phyloP scores from a whole-genome alignment of 306 rosid species.

The Glycine tomentella region DNA sequence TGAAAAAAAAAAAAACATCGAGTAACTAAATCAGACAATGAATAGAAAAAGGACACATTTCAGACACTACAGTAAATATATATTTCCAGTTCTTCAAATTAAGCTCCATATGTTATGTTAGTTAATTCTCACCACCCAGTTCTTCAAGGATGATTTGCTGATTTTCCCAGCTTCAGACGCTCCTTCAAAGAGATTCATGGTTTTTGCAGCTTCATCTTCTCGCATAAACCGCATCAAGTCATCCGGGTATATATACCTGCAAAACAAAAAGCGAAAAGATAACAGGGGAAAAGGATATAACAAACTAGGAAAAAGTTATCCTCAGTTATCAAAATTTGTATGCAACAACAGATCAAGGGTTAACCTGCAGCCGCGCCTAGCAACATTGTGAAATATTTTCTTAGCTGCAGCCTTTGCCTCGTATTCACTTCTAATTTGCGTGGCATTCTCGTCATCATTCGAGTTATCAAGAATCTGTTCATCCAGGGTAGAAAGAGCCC shows the following conservation, averaged over 20 bases:
- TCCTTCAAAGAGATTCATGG: constrained; percentile 83
- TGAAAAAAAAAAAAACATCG: background rate
- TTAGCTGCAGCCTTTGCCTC: constrained; percentile 88
- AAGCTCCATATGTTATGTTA: constrained; percentile 17
- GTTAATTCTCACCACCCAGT: constrained; percentile 85
- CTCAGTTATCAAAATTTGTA: background rate
- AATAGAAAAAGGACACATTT: background rate
- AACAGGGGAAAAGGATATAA: background rate
- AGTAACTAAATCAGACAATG: background rate
- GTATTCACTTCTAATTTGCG: constrained; percentile 71
- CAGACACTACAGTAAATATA: background rate
- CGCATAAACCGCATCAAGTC: constrained; percentile 84
- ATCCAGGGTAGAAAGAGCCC: constrained; percentile 72
- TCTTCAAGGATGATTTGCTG: constrained; percentile 76
- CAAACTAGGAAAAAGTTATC: background rate
- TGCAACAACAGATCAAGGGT: constrained; percentile 33
- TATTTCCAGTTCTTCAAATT: background rate
- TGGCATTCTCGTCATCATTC: constrained; percentile 57
- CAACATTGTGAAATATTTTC: constrained; percentile 84
- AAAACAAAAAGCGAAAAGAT: constrained; percentile 30
- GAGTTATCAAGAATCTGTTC: constrained; percentile 66
- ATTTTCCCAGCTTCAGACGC: constrained; percentile 65
- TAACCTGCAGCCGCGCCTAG: constrained; percentile 74
- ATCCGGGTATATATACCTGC: constrained; percentile 63
- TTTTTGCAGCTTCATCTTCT: constrained; percentile 77